Percentiles rank a stretch among this genome's conserved stretches.
Conservation (phyloP, 164 flowering plant genomes). For the Annona squamosa region DNA sequence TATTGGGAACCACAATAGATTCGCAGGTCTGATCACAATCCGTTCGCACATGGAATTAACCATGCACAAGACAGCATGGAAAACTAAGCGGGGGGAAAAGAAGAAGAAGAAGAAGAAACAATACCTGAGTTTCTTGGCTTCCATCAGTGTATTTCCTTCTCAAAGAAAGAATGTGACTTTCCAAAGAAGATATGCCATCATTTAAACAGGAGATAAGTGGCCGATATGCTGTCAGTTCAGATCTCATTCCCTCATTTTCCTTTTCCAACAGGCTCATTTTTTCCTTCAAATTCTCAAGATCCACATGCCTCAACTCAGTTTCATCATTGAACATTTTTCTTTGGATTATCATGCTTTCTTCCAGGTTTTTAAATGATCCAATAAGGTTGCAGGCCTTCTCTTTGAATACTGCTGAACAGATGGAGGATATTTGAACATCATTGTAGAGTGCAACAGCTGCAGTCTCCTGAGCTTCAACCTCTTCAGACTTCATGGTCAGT, state of each 20-base stretch:
- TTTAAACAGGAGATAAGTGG: conserved; percentile 46
- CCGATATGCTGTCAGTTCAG: conserved; percentile 43
- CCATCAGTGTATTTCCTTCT: conserved; percentile 18
- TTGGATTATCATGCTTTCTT: conserved; percentile 12
- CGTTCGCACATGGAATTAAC: no score
- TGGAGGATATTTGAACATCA: conserved; percentile 34
- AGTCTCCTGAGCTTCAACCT: conserved; percentile 67
- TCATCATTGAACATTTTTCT: conserved; percentile 14
- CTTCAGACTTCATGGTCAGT: conserved; percentile 39
- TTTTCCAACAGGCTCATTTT: conserved; percentile 41
- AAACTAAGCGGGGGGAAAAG: no score
- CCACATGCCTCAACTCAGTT: conserved; percentile 28
- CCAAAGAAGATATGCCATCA: conserved; percentile 51
- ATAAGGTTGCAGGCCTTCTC: conserved; percentile 59
- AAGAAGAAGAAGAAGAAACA: neutral
- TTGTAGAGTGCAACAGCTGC: conserved; percentile 63
- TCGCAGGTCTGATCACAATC: no score
- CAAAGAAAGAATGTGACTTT: conserved; percentile 33
- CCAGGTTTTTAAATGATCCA: conserved; percentile 43
- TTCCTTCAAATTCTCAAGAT: conserved; percentile 46
- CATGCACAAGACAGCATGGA: no score
- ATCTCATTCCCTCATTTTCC: conserved; percentile 46
- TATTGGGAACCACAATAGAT: no score
- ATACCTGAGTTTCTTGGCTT: conserved; percentile 33
- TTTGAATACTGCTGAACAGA: conserved; percentile 36